These are phyloP conservation scores for Chrysoporthe cubensis DNA, from an alignment of 2,329 filamentous ascomycete species.

Conservation along the genomic window DNA sequence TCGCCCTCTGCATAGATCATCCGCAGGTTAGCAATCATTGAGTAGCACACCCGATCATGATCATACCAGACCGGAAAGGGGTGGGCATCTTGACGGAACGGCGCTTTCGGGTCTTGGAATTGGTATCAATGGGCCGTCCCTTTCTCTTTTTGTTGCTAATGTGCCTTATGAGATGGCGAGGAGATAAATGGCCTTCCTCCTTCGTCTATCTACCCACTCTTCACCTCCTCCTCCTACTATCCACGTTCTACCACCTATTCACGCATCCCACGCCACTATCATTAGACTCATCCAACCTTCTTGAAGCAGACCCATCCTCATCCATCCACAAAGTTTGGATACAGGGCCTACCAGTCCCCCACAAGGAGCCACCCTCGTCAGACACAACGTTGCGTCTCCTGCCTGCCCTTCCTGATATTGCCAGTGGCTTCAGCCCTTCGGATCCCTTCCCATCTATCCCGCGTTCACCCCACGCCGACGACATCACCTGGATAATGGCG, in stretches of 20 bases:
- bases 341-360: conserved; percentile 17
- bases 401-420: conserved; percentile 15
- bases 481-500: conserved; percentile 47
- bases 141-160: conserved; percentile 4
- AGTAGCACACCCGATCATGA: conserved; percentile 16
- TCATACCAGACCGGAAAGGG: conserved; percentile 10
- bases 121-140: conserved; percentile 4
- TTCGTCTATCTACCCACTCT: conserved; percentile 11
- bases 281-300: conserved; percentile 14
- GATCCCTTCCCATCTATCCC: conserved; percentile 34
- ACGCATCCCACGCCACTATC: conserved; percentile 16
- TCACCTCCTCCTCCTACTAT: background rate
- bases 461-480: conserved; percentile 41
- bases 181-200: conserved; percentile 29
- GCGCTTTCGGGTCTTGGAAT: conserved; percentile 16
- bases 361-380: conserved; percentile 14
- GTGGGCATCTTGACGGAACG: conserved; percentile 22
- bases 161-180: conserved; percentile 2
- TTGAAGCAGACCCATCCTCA: conserved; percentile 12
- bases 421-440: conserved; percentile 29
- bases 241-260: background rate
- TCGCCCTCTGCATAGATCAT: conserved; percentile 13
- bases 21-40: conserved; percentile 10
- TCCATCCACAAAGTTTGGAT: conserved; percentile 4
- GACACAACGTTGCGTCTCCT: conserved; percentile 8